These are phyloP conservation scores for Bremia lactucae DNA, from an alignment of 352 stramenopile genomes.

Conservation along the genomic window DNA sequence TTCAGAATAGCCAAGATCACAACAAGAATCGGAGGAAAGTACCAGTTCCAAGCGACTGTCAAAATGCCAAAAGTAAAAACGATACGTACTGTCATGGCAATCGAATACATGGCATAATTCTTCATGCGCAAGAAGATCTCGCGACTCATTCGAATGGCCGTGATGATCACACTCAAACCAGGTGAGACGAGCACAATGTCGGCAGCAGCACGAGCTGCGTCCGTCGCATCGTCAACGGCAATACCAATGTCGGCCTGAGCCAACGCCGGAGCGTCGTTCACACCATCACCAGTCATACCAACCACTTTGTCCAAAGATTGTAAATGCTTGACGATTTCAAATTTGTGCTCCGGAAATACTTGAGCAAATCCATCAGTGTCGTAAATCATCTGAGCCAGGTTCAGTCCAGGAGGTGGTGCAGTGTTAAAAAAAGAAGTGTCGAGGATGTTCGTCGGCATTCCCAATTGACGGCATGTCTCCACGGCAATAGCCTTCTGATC, in stretches of 20 bases:
- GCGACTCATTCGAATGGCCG: slow-evolving; percentile 76
- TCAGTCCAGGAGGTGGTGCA: slow-evolving; percentile 41
- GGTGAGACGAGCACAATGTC: slow-evolving; percentile 85
- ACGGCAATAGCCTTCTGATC: slow-evolving; percentile 89
- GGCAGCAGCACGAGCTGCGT: slow-evolving; percentile 83
- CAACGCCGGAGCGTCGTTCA: slow-evolving; percentile 89
- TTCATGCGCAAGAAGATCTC: slow-evolving; percentile 89
- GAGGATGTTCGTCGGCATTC: slow-evolving; percentile 82
- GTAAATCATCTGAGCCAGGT: slow-evolving; percentile 83
- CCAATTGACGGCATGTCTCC: slow-evolving; percentile 85
- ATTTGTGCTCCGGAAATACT: slow-evolving; percentile 89
- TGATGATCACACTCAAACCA: slow-evolving; percentile 83
- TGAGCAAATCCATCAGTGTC: slow-evolving; percentile 90
- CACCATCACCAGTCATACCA: slow-evolving; percentile 82
- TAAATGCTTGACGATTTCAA: slow-evolving; percentile 84
- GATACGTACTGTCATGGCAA: slow-evolving; percentile 83
- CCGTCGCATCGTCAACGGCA: slow-evolving; percentile 82
- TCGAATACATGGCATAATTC: slow-evolving; percentile 87
- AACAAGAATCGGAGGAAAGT: slow-evolving; percentile 80
- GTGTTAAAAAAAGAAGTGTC: slow-evolving; percentile 75
- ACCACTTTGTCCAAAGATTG: slow-evolving; percentile 79
- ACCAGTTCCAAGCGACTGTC: slow-evolving; percentile 82
- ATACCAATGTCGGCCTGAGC: slow-evolving; percentile 88
- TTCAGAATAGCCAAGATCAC: slow-evolving; percentile 88
- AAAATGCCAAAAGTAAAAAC: slow-evolving; percentile 84